Evolutionary conservation across 257 asterid species (phyloP), one percentile per base, ranked within the genome.

Genomic region (Jaltomata sinuosa): DNA sequence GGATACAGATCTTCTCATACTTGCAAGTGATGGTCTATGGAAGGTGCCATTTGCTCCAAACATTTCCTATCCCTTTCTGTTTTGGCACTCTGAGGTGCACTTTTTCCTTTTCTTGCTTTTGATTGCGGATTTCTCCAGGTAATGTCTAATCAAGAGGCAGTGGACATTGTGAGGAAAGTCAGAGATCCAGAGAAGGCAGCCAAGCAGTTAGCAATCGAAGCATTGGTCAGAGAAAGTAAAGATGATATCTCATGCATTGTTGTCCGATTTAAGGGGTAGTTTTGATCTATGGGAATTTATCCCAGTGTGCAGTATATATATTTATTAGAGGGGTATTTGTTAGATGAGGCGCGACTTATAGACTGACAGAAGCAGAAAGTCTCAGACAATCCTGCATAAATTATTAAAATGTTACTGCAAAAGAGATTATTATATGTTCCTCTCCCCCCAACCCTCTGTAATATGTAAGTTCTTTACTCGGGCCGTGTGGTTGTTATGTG

Each of bases 11-110:
- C 85, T 94, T 81, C 93, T 95, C 59, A 95, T 95, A 88, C 97
- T 95, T 64, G 99, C 99, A 12, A 95, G 99, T 64, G 99, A 95
- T 84, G 99, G 99, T 77, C 72, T 95, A 83, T 95, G 99, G 99
- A 95, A 95, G 99, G 99, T 92, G 45, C 21, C 53, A 55, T 81
- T 42, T 31, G 55, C 36, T 65, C 18, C 19, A 22, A 16, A 14
- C 40, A 6, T 80, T 36, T 27, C 15, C 16, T 31, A 36, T 54
- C 64, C 54, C 42, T 76, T 82, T 27, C 11, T n/a, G 8, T 29
- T 45, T 21, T 27, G 8, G 85, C 40, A 69, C 29, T 79, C 49
- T 54, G 42, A 29, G 29, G 53, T 53, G 65, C 40, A 59, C 29
- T 22, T 74, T 40, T 29, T 15, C 57, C 64, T 83, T 29, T 77